Conservation (phyloP, 2,329 filamentous ascomycete genomes). For the Cordyceps farinosa region DNA sequence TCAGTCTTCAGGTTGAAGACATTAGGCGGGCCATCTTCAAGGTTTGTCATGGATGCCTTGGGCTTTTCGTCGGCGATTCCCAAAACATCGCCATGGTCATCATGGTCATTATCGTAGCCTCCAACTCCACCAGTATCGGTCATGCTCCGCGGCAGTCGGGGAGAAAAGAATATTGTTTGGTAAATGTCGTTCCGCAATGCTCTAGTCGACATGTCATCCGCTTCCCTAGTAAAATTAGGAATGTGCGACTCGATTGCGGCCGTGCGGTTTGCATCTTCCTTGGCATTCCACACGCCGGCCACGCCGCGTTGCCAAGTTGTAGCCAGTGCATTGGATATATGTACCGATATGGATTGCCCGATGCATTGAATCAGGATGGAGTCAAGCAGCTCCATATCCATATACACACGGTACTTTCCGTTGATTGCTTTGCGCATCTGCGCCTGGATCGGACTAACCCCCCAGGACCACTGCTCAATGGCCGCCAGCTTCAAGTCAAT, state of each 20-base stretch:
- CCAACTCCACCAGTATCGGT: constrained; percentile 31
- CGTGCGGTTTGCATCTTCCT: background rate
- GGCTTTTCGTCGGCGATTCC: constrained; percentile 32
- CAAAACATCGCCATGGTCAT: constrained; percentile 20
- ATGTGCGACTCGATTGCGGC: constrained; percentile 7
- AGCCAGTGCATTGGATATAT: background rate
- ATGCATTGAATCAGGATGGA: constrained; percentile 41
- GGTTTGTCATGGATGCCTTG: constrained; percentile 24
- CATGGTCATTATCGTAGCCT: constrained; percentile 27
- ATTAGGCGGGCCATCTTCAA: background rate
- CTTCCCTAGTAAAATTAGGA: background rate
- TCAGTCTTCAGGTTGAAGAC: constrained; percentile 2
- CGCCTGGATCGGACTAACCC: constrained; percentile 31
- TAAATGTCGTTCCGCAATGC: constrained; percentile 1
- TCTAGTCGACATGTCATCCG: background rate
- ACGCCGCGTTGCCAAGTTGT: background rate
- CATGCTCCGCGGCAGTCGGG: constrained; percentile 42
- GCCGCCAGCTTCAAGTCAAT: constrained; percentile 36
- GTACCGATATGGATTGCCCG: constrained; percentile 26
- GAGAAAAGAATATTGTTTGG: background rate
- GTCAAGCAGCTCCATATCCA: constrained; percentile 48
- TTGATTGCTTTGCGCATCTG: constrained; percentile 39
- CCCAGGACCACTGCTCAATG: constrained; percentile 39
- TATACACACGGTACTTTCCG: constrained; percentile 53
- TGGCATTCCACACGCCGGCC: background rate